phyloP scores from a whole-genome alignment of 2,329 filamentous ascomycete genomes.

The Dothistroma pini region DNA sequence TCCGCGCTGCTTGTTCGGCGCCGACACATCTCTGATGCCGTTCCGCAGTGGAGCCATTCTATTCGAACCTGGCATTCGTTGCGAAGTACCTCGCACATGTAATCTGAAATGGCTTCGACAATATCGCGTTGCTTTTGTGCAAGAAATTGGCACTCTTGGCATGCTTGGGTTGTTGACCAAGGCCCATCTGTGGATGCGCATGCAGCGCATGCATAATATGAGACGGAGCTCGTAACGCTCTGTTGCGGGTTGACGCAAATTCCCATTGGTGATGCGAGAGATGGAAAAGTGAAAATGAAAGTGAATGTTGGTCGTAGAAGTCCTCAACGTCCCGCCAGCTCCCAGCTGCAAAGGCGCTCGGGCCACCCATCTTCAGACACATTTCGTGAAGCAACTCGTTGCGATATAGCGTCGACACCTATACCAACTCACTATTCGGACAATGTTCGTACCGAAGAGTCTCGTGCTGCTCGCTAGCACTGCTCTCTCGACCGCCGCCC shows the following conservation, averaged over 20 bases:
- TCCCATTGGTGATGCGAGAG: no score
- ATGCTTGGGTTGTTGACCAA: not conserved
- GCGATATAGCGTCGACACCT: not conserved
- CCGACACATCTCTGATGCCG: not conserved
- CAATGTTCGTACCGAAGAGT: not conserved
- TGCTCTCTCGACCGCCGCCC: slow-evolving; percentile 38
- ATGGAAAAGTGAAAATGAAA: no score
- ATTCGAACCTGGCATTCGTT: not conserved
- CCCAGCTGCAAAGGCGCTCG: not conserved
- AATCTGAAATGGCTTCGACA: not conserved
- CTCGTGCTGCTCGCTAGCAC: slow-evolving; percentile 19
- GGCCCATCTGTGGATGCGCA: no score
- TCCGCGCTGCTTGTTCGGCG: not conserved
- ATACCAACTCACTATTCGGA: not conserved
- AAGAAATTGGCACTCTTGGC: not conserved
- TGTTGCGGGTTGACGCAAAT: no score
- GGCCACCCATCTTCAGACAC: not conserved
- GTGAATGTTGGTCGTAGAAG: no score
- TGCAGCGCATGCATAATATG: no score
- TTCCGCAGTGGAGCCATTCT: not conserved
- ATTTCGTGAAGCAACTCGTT: not conserved
- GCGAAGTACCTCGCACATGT: not conserved
- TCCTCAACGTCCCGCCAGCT: no score
- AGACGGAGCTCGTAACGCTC: no score
- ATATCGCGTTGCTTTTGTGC: not conserved